Evolutionary conservation across 1,284 basidiomycete species (phyloP).

Genomic region (Prillingera fragicola): DNA sequence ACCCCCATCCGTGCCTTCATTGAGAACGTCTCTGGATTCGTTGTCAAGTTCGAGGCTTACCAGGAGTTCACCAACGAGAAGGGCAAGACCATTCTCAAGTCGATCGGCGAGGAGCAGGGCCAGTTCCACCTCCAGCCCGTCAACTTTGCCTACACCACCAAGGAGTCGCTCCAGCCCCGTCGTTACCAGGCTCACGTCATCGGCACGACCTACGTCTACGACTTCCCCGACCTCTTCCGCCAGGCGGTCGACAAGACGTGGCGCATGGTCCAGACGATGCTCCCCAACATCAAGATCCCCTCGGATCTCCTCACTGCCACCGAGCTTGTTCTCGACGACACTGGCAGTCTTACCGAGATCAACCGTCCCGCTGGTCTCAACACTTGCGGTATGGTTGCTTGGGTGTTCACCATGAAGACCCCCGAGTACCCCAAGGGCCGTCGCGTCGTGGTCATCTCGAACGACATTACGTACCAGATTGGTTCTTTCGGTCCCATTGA

Average conservation of each 20-base stretch:
- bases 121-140: slow-evolving; percentile 90
- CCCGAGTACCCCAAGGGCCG: slow-evolving; percentile 92
- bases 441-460: slow-evolving; percentile 82
- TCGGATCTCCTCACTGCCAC: slow-evolving; percentile 72
- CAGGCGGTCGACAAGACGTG: slow-evolving; percentile 94
- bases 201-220: slow-evolving; percentile 97
- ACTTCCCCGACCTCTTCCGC: slow-evolving; percentile 97
- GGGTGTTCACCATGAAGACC: slow-evolving; percentile 89
- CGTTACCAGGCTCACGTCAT: slow-evolving; percentile 99
- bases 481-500: slow-evolving; percentile 96
- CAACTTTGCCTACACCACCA: slow-evolving; percentile 87
- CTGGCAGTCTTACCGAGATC: slow-evolving; percentile 83
- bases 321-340: slow-evolving; percentile 91
- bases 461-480: slow-evolving; percentile 98
- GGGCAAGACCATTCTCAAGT: slow-evolving; percentile 88
- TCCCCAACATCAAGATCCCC: slow-evolving; percentile 66
- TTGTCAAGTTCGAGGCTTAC: slow-evolving; percentile 98
- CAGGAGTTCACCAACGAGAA: slow-evolving; percentile 96
- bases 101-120: slow-evolving; percentile 83
- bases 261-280: slow-evolving; percentile 63
- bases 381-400: slow-evolving; percentile 95
- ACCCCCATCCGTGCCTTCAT: slow-evolving; percentile 95
- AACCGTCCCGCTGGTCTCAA: slow-evolving; percentile 90
- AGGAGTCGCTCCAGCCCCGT: slow-evolving; percentile 97
- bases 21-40: slow-evolving; percentile 97